Base-by-base conservation (phyloP, 768 basidiomycete species). In the Xerocomellus amylosporus region DNA sequence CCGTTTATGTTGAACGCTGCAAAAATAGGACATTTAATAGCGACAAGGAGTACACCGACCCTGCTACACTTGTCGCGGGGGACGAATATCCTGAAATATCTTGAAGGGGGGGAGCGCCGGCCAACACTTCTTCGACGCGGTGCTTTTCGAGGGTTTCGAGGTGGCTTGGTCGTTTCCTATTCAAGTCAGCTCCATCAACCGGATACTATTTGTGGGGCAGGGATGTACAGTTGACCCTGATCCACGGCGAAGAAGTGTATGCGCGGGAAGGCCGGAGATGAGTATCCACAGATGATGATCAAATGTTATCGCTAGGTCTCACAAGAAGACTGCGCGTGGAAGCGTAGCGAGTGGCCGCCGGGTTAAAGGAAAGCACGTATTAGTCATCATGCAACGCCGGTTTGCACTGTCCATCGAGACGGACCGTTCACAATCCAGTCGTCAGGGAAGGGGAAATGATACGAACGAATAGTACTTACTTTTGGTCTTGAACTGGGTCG, bases 131-230 rank as follows among this genome's bases (percentile, higher is more conserved):
- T 64, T 69, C 68, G 68, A 69, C 54, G 37, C 65, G 65, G 67
- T 61, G 60, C 64, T 69, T 71, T 70, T 71, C 63, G 67, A 71
- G 45, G 41, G 62, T 55, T 59, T 52, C 14, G 40, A 41, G 31
- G 46, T 55, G 58, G 55, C 54, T 52, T 47, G 50, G 41, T 17
- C 26, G n/a, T 47, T 56, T 39, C 65, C 58, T 42, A 49, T 51
- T 58, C 22, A 20, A 33, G 62, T n/a, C 49, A 22, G 49, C 17
- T 42, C 24, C 40, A 56, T 48, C 53, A 34, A n/a, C 24, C 54
- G 41, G 63, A 17, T 9, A 33, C 43, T 38, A 51, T 57, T 19
- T 17, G 47, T 34, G 53, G 47, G 46, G 54, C 14, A 54, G 20
- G 63, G 69, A 51, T 46, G 30, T 56, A 64, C 46, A 52, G 49